phyloP scores from a whole-genome alignment of 1,284 basidiomycete species.

The Cryptococcus wingfieldii region DNA sequence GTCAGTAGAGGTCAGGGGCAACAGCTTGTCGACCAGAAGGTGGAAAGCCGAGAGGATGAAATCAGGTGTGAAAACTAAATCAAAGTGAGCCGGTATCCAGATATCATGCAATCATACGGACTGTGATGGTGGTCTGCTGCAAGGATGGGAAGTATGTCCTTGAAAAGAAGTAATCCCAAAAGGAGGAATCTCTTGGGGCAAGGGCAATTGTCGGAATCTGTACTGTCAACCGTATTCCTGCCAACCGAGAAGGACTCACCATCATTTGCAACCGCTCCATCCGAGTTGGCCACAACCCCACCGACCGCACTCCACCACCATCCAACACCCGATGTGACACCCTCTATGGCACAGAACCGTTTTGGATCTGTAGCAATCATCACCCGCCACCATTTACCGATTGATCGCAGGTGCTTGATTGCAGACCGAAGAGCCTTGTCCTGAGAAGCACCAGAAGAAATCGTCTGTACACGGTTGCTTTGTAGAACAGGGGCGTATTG shows the following conservation, averaged over 20 bases:
- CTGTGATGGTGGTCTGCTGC: constrained; percentile 42
- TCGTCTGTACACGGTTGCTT: constrained; percentile 32
- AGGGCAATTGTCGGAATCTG: constrained; percentile 33
- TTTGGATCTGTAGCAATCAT: constrained; percentile 48
- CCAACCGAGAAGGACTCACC: constrained; percentile 26
- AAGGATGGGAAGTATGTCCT: constrained; percentile 56
- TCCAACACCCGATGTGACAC: constrained; percentile 40
- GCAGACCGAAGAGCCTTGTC: constrained; percentile 30
- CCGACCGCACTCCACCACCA: constrained; percentile 51
- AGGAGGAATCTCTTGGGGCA: constrained; percentile 62
- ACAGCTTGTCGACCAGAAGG: constrained; percentile 72
- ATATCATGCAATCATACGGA: constrained; percentile 17
- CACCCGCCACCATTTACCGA: constrained; percentile 47
- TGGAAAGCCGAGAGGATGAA: constrained; percentile 75
- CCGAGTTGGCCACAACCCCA: constrained; percentile 40
- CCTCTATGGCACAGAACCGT: constrained; percentile 40
- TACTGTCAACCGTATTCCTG: neutral
- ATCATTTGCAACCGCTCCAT: constrained; percentile 44
- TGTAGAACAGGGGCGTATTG: constrained; percentile 43
- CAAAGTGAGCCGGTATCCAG: neutral
- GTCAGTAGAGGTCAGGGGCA: constrained; percentile 72
- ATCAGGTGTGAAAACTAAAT: constrained; percentile 62
- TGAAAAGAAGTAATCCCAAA: constrained; percentile 81
- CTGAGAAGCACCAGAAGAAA: constrained; percentile 14
- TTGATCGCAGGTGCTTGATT: constrained; percentile 44